Base-by-base conservation (phyloP, 768 basidiomycete genomes). In the Xerocomellus intermedius region DNA sequence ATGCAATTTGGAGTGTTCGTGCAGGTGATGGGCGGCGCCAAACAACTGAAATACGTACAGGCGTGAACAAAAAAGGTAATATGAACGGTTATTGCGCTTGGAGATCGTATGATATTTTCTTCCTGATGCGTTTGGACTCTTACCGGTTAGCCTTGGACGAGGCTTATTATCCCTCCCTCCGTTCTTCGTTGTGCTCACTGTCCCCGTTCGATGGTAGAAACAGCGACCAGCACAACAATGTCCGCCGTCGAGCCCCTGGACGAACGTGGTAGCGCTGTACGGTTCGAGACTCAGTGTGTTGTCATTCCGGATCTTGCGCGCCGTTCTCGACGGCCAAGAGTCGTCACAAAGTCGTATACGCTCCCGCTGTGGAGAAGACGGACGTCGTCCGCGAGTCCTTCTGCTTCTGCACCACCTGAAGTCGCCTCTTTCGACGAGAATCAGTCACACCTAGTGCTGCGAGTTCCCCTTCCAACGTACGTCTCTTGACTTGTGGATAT, bases 211-310 rank as follows among this genome's bases (percentile, higher is more conserved):
- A 57, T 30, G 33, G 8, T 36, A 26, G 49, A 55, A 32, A 19
- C 39, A 33, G 5, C 33, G 42, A 42, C 52, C 4, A 50, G 19
- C 10, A 35, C 42, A 9, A 21, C 42, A n/a, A 38, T 19, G 17
- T 33, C 50, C 26, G 22, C 52, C 36, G 2, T 55, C 24, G 60
- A 58, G 5, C 48, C 55, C n/a, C 26, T 59, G 48, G 63, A 59
- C 22, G 71, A 69, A 37, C 60, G 19, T 9, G 58, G 61, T 0
- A 64, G 71, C 54, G 64, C 64, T 22, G 89, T 91, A 5, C 80
- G 89, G 52, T 91, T 91, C 71, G 82, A 91, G 74, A 74, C 76
- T 50, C 79, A 86, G 63, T 91, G 89, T 55, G 74, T 88, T 5
- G 79, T 91, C 62, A 91, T 91, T 52, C 89, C 89, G n/a, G 81